Evolutionary conservation across 148 eudicot species (phyloP), one percentile per base, ranked within the genome.

Genomic region (Rheum nobile): DNA sequence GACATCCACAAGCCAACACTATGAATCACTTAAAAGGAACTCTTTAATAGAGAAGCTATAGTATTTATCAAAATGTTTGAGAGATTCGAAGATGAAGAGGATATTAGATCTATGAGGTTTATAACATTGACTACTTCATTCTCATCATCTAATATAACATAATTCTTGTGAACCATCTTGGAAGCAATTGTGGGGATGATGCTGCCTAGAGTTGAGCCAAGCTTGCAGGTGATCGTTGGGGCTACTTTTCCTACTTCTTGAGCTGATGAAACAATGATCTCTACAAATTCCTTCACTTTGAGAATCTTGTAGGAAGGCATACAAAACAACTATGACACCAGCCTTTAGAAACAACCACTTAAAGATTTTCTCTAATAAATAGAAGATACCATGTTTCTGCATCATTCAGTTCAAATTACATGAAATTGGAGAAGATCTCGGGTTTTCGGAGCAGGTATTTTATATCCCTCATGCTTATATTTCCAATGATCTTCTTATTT

Each of bases 91-190:
- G 75, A 94, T 85, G 82, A 94, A 88, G 83, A 91, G 44, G 98
- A 88, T 61, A 94, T 94, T 65, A 94, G 91, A 75, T 94, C 98
- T 82, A 97, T 88, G 41, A 94, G 90, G 0, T 96, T 94, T 61
- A 94, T 85, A 39, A 94, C 91, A 12, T 96, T 97, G 11, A 82
- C 63, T 0, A 94, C 89, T 78, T 84, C 92, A 54, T 84, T 76
- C 24, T 75, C 86, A 0, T 75, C 79, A 14, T 57, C 83, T 7
- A 41, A 73, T 4, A 82, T 85, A 6, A 88, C 89, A 46, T 89
- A 84, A 48, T 89, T 88, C 78, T 96, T 85, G 77, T 94, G 97
- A 77, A 88, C 91, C 6, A 79, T 59, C 78, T 80, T 94, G 21
- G 87, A 81, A 75, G 96, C 87, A 54, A 94, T 86, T 54, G 87